Percentiles rank a stretch among this genome's conserved stretches.
Conservation (phyloP, 73 alveolate genomes). For the Paramecium primaurelia region DNA sequence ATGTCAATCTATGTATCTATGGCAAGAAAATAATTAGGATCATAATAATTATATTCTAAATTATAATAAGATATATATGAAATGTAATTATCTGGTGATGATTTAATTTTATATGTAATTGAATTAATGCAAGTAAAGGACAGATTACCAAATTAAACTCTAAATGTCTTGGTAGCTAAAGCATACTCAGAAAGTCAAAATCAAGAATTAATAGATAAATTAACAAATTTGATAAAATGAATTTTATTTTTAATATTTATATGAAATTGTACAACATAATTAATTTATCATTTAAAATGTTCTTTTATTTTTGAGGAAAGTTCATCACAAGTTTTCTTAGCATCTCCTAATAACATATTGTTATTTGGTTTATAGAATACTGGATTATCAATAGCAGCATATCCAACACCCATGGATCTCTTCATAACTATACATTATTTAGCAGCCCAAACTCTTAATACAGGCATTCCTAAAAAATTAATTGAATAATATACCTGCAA, state of each 20-base stretch:
- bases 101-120: neutral
- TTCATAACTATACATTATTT: constrained; percentile 73
- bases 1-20: neutral
- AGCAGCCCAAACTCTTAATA: constrained; percentile 79
- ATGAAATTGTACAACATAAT: neutral
- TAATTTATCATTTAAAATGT: neutral
- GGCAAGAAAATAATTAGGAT: constrained; percentile 17
- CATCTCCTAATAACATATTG: constrained; percentile 74
- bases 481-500: constrained; percentile 58
- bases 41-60: neutral
- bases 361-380: constrained; percentile 74
- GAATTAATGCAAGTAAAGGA: constrained; percentile 15
- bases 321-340: constrained; percentile 68
- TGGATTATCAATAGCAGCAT: constrained; percentile 82
- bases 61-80: neutral
- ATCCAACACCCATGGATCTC: constrained; percentile 75
- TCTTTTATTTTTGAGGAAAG: constrained; percentile 49
- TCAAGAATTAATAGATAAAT: neutral
- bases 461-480: constrained; percentile 73
- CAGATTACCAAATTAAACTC: neutral
- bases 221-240: neutral
- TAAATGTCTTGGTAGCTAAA: neutral
- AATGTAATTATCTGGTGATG: neutral
- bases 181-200: constrained; percentile 6
- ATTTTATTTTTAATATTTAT: neutral